A percentile compares a stretch with the other conserved stretches of the same genome.
These are phyloP conservation scores for Friedmanniomyces endolithicus DNA, from an alignment of 495 filamentous ascomycete species.

Conservation along the genomic window DNA sequence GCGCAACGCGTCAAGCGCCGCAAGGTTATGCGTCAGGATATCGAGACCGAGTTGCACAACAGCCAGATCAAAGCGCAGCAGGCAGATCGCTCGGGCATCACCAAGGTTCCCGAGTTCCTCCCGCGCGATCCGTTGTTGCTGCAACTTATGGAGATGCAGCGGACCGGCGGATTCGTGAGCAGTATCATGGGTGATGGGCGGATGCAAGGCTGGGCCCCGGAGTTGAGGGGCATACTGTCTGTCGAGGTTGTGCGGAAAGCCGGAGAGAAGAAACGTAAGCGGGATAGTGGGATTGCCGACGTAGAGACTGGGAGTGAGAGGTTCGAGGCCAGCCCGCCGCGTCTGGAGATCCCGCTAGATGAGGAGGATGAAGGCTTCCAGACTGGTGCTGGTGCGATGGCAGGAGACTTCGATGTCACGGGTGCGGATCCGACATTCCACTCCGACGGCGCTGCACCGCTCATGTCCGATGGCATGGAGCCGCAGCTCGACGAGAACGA, in stretches of 20 bases:
- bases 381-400: not conserved
- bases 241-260: constrained; percentile 63
- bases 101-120: constrained; percentile 65
- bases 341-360: constrained; percentile 25
- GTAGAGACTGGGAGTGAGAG: constrained; percentile 32
- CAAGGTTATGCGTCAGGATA: constrained; percentile 59
- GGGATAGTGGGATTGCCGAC: constrained; percentile 76
- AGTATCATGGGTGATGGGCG: constrained; percentile 65
- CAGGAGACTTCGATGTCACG: constrained; percentile 3
- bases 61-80: constrained; percentile 65
- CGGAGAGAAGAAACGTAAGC: constrained; percentile 83
- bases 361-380: constrained; percentile 17
- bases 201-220: constrained; percentile 73
- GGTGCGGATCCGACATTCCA: constrained; percentile 21
- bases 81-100: constrained; percentile 62
- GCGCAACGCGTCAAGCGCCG: constrained; percentile 60
- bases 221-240: constrained; percentile 73
- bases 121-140: constrained; percentile 75
- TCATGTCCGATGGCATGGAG: constrained; percentile 41
- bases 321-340: constrained; percentile 22
- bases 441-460: constrained; percentile 70
- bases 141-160: constrained; percentile 80
- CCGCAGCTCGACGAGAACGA: constrained; percentile 22
- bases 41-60: constrained; percentile 45
- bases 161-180: constrained; percentile 75